Evolutionary conservation across 208 protist species (phyloP).

Genomic region (Leishmania tropica): DNA sequence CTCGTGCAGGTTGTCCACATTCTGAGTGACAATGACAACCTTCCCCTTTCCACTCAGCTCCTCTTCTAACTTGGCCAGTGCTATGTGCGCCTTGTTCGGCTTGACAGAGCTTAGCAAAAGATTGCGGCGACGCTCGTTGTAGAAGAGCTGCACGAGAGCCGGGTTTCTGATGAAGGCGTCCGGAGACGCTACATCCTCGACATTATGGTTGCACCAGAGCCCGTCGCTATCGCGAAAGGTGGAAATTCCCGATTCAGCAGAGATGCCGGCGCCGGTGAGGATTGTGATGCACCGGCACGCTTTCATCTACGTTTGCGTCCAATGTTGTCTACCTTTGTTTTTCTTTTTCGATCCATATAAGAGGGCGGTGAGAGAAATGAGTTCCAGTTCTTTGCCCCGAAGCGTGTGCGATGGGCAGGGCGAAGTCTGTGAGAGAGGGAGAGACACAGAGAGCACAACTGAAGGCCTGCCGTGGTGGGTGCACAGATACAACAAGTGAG

Average conservation of each 20-base stretch:
- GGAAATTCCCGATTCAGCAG: conserved; percentile 67
- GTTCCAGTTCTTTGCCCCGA: background rate
- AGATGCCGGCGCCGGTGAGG: conserved; percentile 81
- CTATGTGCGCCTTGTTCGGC: conserved; percentile 61
- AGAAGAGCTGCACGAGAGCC: conserved; percentile 64
- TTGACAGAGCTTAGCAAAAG: conserved; percentile 36
- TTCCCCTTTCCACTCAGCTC: conserved; percentile 29
- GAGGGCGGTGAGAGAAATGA: background rate
- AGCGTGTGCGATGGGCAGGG: background rate
- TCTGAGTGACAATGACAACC: conserved; percentile 75
- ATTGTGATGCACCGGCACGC: conserved; percentile 53
- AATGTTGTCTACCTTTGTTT: background rate
- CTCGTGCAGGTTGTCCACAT: conserved; percentile 82
- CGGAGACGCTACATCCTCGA: conserved; percentile 71
- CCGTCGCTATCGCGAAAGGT: conserved; percentile 67
- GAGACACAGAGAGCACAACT: background rate
- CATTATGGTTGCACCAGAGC: conserved; percentile 73
- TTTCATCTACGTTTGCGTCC: conserved; percentile 13
- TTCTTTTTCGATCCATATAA: background rate
- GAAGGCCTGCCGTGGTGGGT: background rate
- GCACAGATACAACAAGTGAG: background rate
- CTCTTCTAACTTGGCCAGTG: conserved; percentile 51
- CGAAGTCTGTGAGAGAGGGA: background rate
- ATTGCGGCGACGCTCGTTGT: conserved; percentile 56
- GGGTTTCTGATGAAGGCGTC: conserved; percentile 54